Evolutionary conservation across 2,329 filamentous ascomycete species (phyloP).

Genomic region (Alternaria hordeiaustralica): DNA sequence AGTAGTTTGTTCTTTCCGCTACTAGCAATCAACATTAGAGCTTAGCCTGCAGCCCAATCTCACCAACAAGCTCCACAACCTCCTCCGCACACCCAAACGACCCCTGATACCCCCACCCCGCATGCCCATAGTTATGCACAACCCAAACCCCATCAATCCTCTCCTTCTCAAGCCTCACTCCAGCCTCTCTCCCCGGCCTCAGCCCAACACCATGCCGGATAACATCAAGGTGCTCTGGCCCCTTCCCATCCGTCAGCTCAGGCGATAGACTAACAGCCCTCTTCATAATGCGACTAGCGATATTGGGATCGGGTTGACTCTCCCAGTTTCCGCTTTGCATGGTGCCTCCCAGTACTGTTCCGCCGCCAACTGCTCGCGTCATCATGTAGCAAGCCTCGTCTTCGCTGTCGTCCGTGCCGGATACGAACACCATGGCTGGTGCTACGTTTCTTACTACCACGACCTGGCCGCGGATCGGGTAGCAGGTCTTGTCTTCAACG

Average conservation of each 20-base stretch:
- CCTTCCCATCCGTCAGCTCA: constrained; percentile 69
- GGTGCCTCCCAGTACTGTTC: constrained; percentile 81
- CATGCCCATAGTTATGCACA: constrained; percentile 80
- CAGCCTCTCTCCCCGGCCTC: constrained; percentile 73
- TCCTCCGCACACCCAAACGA: constrained; percentile 48
- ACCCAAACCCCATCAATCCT: constrained; percentile 66
- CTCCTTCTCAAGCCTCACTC: constrained; percentile 77
- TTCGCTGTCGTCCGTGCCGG: constrained; percentile 73
- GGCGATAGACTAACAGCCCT: constrained; percentile 70
- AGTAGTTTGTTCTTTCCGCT: constrained; percentile 18
- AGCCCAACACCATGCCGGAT: constrained; percentile 84
- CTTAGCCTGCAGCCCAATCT: neutral
- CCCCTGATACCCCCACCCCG: constrained; percentile 73
- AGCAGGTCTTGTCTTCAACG: constrained; percentile 74
- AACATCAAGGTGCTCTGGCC: constrained; percentile 69
- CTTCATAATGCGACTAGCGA: constrained; percentile 83
- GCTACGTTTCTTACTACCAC: constrained; percentile 82
- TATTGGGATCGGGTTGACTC: constrained; percentile 73
- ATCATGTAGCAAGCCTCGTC: constrained; percentile 81
- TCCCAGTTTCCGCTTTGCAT: constrained; percentile 83
- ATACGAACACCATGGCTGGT: constrained; percentile 70
- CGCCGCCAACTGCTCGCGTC: constrained; percentile 75
- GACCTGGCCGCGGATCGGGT: constrained; percentile 80
- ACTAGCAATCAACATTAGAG: neutral
- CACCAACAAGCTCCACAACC: neutral